phyloP scores from a whole-genome alignment of 441 rosid species.

The Gossypium schwendimanii region DNA sequence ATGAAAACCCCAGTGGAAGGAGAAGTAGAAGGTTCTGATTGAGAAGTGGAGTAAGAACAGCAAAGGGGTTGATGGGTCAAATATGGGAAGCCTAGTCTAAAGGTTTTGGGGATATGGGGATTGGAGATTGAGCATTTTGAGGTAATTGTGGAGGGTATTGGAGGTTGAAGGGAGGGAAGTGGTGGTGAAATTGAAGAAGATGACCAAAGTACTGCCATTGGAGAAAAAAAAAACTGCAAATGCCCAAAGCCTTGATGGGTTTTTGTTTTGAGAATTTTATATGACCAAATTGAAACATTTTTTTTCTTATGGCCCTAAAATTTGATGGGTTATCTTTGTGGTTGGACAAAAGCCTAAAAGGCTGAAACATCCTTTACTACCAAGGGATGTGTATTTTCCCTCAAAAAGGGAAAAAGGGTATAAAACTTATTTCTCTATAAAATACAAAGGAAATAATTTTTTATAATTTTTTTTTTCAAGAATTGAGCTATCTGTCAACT shows the following conservation, averaged over 20 bases:
- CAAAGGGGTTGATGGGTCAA: slow-evolving; percentile 12
- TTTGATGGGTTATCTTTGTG: neutral
- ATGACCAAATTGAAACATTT: neutral
- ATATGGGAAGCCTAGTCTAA: neutral
- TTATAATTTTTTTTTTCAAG: too few species aligned
- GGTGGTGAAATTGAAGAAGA: neutral
- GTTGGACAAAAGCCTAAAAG: neutral
- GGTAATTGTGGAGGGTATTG: neutral
- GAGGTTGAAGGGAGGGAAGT: neutral
- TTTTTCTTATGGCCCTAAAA: neutral
- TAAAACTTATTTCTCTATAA: too few species aligned
- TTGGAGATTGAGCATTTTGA: neutral
- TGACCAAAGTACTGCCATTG: slow-evolving; percentile 25
- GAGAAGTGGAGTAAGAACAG: slow-evolving; percentile 11
- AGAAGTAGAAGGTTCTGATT: slow-evolving; percentile 14
- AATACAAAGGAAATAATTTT: too few species aligned
- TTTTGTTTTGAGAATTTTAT: neutral
- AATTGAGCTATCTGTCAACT: too few species aligned
- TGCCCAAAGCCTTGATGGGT: neutral
- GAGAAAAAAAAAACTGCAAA: neutral
- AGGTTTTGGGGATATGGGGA: neutral
- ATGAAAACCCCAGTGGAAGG: slow-evolving; percentile 28
- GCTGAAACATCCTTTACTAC: too few species aligned
- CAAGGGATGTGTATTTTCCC: too few species aligned
- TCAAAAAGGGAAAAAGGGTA: too few species aligned